Evolutionary conservation across 345 rosid genomes (phyloP).

Genomic region (Syzygium jambos): DNA sequence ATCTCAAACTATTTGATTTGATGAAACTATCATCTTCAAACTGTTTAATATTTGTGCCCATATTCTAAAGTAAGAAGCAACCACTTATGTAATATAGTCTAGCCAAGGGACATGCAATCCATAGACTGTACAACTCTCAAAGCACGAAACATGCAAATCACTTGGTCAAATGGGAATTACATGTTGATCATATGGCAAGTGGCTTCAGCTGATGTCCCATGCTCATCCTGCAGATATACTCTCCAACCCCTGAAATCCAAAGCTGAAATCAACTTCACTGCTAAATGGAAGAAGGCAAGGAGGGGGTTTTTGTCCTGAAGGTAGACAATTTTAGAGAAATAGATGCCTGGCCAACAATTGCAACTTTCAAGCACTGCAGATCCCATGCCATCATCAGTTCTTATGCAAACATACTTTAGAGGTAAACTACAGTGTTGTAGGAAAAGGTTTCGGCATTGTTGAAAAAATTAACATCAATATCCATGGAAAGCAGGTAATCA

Average conservation of each 20-base stretch:
- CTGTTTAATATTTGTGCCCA: neutral
- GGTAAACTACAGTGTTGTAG: neutral
- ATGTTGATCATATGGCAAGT: conserved; percentile 53
- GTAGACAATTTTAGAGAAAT: neutral
- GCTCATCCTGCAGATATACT: conserved; percentile 84
- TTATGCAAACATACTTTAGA: neutral
- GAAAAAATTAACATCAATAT: no score
- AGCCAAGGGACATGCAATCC: neutral
- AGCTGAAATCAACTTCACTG: neutral
- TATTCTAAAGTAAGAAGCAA: neutral
- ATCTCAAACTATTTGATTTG: neutral
- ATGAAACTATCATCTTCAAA: neutral
- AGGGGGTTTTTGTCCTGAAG: neutral
- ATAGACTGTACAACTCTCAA: neutral
- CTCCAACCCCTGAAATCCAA: conserved; percentile 65
- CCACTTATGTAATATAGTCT: neutral
- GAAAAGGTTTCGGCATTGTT: neutral
- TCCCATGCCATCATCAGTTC: neutral
- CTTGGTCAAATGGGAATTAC: conserved; percentile 20
- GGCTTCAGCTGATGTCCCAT: conserved; percentile 74
- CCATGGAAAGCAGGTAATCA: no score
- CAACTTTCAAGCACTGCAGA: neutral
- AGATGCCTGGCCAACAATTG: neutral
- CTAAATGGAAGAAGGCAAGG: neutral
- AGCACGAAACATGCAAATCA: neutral